Evolutionary conservation across 306 rosid genomes (phyloP).

Genomic region (Trifolium subterraneum): DNA sequence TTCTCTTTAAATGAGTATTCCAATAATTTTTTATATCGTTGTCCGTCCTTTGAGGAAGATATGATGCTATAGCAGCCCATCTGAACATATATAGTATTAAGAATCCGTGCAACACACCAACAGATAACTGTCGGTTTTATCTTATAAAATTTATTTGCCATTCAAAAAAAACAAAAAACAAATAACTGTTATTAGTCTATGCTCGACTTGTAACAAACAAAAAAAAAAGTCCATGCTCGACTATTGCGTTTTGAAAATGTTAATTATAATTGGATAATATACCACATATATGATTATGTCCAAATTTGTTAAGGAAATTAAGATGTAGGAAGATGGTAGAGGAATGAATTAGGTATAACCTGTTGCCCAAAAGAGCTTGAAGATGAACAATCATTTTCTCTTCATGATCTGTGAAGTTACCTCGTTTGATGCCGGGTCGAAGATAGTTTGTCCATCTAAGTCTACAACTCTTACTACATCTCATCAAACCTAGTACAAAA

Average conservation of each 20-base stretch:
- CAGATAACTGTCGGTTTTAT: too few relatives aligned
- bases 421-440: slow-evolving; percentile 88
- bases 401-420: slow-evolving; percentile 79
- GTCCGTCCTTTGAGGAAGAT: slow-evolving; percentile 42
- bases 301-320: neutral
- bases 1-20: slow-evolving; percentile 75
- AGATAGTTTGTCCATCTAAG: slow-evolving; percentile 96
- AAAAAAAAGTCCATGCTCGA: too few relatives aligned
- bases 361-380: slow-evolving; percentile 92
- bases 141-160: too few relatives aligned
- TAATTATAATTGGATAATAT: neutral
- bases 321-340: neutral
- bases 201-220: too few relatives aligned
- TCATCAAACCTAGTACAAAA: slow-evolving; percentile 59
- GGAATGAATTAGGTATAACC: slow-evolving; percentile 43
- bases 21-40: slow-evolving; percentile 69
- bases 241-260: neutral
- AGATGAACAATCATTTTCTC: slow-evolving; percentile 90
- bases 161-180: too few relatives aligned
- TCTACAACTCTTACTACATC: slow-evolving; percentile 97
- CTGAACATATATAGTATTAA: slow-evolving; percentile 36
- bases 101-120: neutral
- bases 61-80: slow-evolving; percentile 84
- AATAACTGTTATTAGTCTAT: too few relatives aligned
- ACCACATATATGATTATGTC: neutral